A percentile compares a stretch with the other conserved stretches of the same genome.
These are phyloP conservation scores for Cylindrotheca closterium DNA, from an alignment of 108 stramenopile species.

Conservation along the genomic window DNA sequence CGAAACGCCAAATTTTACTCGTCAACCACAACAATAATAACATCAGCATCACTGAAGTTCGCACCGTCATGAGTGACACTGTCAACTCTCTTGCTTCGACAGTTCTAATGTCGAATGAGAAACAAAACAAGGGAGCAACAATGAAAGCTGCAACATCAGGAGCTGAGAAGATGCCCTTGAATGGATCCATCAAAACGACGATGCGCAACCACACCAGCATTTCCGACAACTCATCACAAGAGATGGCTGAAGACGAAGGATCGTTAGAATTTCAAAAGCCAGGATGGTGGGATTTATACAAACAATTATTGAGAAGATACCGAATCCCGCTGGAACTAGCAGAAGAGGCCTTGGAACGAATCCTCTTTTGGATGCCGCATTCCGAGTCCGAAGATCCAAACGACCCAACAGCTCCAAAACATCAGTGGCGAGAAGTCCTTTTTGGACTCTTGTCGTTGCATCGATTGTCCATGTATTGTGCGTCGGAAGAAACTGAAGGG, in stretches of 20 bases:
- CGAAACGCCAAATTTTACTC: no score
- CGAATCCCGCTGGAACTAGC: conserved; percentile 9
- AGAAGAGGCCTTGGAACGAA: conserved; percentile 19
- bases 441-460: conserved; percentile 45
- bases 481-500: not conserved
- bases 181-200: no score
- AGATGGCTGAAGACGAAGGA: not conserved
- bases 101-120: not conserved
- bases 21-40: no score
- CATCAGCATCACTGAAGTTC: no score
- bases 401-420: no score
- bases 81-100: not conserved
- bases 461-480: conserved; percentile 28
- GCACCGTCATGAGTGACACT: not conserved
- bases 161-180: no score
- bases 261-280: not conserved
- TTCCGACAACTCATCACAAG: no score
- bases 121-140: not conserved
- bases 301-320: conserved; percentile 8
- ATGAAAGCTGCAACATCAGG: no score
- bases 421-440: conserved; percentile 35
- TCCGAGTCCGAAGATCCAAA: conserved; percentile 1
- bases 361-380: conserved; percentile 41
- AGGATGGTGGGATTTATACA: conserved; percentile 12
- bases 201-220: no score